Base-by-base conservation (phyloP, 2,329 filamentous ascomycete genomes). In the Dactylellina sp. region DNA sequence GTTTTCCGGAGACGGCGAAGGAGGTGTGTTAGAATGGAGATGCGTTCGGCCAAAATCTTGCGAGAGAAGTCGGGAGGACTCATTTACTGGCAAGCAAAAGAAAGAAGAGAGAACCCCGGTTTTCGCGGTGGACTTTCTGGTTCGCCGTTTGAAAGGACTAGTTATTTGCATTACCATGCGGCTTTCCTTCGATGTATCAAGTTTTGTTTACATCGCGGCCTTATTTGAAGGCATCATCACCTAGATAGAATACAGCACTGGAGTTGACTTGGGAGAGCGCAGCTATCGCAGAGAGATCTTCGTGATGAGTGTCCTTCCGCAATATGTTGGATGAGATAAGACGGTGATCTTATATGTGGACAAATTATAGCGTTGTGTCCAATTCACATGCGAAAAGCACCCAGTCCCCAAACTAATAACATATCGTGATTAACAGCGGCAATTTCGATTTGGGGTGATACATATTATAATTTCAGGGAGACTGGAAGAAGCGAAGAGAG, bases 311-410 rank as follows among this genome's bases (percentile, higher is more conserved):
- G 16, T 68, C 63, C 63, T 59, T 53, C 63, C 63, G 63, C 56
- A 53, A 46, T 39, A 60, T 7, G 42, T 44, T 53, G 53, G 53
- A 59, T 53, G 53, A 60, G 63, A 68, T 68, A 68, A 68, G 63
- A 68, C 53, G 35, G 42, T 37, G 37, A 59, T 65, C 49, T 40
- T 65, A 40, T 59, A 12, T 6, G 9, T 57, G 50, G 18, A 16
- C 20, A 16, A 7, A n/a, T 25, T 50, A 32, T 28, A 28, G 20
- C n/a, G 37, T 14, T 16, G 9, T 16, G 37, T 40, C 37, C 37
- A 16, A 16, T 46, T 18, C 4, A 20, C n/a, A 46, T 46, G 42
- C 6, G 42, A 20, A 46, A 46, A 16, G n/a, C 28, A 32, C 5
- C 32, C 32, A 35, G 32, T 6, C 14, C 11, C 37, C 6, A 40